These are phyloP conservation scores for Polychytrium aggregatum DNA, from an alignment of 192 early-diverging fungal genomes.

Conservation along the genomic window DNA sequence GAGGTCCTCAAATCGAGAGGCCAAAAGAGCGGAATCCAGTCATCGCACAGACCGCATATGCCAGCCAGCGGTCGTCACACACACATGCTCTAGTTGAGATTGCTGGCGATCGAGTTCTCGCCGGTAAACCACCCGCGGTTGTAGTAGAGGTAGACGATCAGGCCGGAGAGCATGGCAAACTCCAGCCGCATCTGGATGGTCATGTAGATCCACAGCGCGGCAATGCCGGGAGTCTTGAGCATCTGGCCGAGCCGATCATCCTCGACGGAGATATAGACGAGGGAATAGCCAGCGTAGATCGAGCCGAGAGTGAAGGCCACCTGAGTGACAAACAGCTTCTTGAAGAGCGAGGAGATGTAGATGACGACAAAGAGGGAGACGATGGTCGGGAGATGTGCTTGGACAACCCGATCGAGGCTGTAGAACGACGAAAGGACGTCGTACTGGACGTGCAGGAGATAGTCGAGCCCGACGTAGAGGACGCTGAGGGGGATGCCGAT, in stretches of 20 bases:
- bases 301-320: conserved; percentile 7
- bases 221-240: conserved; percentile 24
- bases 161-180: conserved; percentile 4
- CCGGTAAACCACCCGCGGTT: no score
- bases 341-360: conserved; percentile 9
- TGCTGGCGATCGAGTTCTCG: no score
- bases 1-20: no score
- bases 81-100: no score
- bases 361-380: conserved; percentile 10
- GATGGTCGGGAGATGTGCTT: conserved; percentile 9
- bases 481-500: conserved; percentile 13
- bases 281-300: conserved; percentile 4
- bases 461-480: conserved; percentile 17
- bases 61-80: no score
- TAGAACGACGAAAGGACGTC: conserved; percentile 9
- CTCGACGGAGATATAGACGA: conserved; percentile 6
- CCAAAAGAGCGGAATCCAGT: no score
- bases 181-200: conserved; percentile 19
- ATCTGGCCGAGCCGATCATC: conserved; percentile 21
- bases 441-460: conserved; percentile 24
- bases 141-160: no score
- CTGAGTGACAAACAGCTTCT: conserved; percentile 3
- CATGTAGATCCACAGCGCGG: conserved; percentile 22
- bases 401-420: neutral
- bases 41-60: no score